Conservation (phyloP, 2,329 filamentous ascomycete genomes). For the Leptographium wingfieldii region DNA sequence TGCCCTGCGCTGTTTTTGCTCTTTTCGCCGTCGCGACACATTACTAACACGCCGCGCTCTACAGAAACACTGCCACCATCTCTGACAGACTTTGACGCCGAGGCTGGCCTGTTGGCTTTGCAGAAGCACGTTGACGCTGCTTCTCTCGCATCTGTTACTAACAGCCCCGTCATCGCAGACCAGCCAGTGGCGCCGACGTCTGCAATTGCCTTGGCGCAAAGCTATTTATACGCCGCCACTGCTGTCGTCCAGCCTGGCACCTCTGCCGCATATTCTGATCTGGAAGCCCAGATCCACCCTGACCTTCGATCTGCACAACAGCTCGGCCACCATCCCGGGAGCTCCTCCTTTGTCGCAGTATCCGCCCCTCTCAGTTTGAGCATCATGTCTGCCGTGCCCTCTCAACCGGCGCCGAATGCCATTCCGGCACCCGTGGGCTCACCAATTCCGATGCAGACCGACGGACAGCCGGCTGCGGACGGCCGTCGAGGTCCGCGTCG, state of each 20-base stretch:
- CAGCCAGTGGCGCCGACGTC: background rate
- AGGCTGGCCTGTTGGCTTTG: slow-evolving; percentile 7
- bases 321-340: background rate
- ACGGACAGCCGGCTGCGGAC: slow-evolving; percentile 25
- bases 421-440: slow-evolving; percentile 19
- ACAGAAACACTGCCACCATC: background rate
- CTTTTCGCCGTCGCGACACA: background rate
- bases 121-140: slow-evolving; percentile 9
- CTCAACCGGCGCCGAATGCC: slow-evolving; percentile 14
- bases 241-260: background rate
- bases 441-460: background rate
- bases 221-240: slow-evolving; percentile 3
- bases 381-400: slow-evolving; percentile 5
- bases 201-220: background rate
- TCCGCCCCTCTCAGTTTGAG: background rate
- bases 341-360: background rate
- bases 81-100: slow-evolving; percentile 2
- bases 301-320: slow-evolving; percentile 6
- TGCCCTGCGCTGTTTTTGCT: background rate
- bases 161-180: background rate
- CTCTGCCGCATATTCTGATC: background rate
- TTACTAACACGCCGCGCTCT: background rate
- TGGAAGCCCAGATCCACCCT: slow-evolving; percentile 9
- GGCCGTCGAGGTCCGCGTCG: slow-evolving; percentile 73
- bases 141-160: background rate